Evolutionary conservation across 2,329 filamentous ascomycete genomes (phyloP), one percentile per base, ranked within the genome.

Genomic region (Penicillium occitanis): DNA sequence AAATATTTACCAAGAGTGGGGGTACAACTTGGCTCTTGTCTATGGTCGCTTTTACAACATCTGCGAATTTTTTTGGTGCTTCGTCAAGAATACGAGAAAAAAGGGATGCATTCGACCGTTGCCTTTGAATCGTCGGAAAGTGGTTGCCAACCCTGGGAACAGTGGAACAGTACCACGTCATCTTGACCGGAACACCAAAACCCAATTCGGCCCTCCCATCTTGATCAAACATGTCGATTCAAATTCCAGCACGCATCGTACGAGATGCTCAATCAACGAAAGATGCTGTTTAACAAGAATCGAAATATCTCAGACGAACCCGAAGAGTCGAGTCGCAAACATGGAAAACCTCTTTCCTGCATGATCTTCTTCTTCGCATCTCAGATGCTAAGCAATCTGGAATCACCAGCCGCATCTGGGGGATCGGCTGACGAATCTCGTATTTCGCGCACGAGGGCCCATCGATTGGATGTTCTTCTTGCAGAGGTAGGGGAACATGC

Each of bases 331-430:
- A 19, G n/a, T 35, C 59, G 37, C 30, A 28, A 53, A 17, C n/a
- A 63, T 14, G 64, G 42, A 25, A 68, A 66, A 30, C 68, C 68
- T 40, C 68, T 71, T 35, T 59, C 72, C 2, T 73, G 73, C 64
- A 71, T 74, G 65, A 73, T 74, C 48, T 74, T 66, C 59, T 71
- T 73, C 65, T 73, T 73, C 61, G 70, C 69, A 19, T 73, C 71
- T 30, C 71, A 74, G 44, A 73, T 74, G 73, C 68, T 69, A 48
- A 64, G 64, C 25, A 71, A 74, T 60, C 67, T 73, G 25, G 66
- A 71, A 55, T 46, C 58, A 30, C 64, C 69, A 58, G 66, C 69
- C 46, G 63, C 58, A 63, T 69, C 48, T 68, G 51, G 68, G 17
- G 64, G 63, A 17, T 44, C 64, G 64, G 64, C 64, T 19, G 65